Conservation (phyloP, 2,329 filamentous ascomycete genomes). For the Graphilbum fragrans region DNA sequence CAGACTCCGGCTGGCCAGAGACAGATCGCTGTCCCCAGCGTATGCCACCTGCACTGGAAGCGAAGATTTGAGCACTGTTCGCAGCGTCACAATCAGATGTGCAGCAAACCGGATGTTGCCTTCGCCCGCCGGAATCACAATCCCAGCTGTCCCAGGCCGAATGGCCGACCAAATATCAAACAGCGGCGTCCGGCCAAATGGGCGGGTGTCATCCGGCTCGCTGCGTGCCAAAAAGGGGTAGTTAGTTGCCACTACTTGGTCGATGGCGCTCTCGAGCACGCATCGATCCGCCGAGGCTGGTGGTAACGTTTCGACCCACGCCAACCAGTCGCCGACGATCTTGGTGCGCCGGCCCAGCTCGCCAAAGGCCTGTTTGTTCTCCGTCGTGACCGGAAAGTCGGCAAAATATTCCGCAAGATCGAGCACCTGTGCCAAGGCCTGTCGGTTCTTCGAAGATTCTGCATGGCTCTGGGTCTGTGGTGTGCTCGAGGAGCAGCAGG, state of each 20-base stretch:
- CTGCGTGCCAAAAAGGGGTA: background rate
- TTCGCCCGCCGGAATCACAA: slow-evolving; percentile 3
- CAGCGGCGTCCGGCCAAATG: background rate
- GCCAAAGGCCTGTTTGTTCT: slow-evolving; percentile 1
- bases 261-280: background rate
- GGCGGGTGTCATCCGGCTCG: too few species aligned
- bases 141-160: background rate
- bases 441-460: too few species aligned
- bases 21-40: slow-evolving; percentile 1
- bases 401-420: background rate
- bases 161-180: background rate
- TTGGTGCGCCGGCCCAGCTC: slow-evolving; percentile 1
- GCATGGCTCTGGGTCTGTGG: too few species aligned
- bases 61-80: background rate
- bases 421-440: background rate
- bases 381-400: slow-evolving; percentile 1
- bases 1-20: background rate
- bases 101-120: background rate
- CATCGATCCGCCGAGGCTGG: background rate
- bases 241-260: background rate
- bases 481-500: too few species aligned
- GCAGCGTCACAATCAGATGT: background rate
- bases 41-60: slow-evolving; percentile 4
- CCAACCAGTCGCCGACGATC: background rate
- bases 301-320: background rate